Base-by-base conservation (phyloP, 2,329 filamentous ascomycete species). In the Talaromyces pinophilus region DNA sequence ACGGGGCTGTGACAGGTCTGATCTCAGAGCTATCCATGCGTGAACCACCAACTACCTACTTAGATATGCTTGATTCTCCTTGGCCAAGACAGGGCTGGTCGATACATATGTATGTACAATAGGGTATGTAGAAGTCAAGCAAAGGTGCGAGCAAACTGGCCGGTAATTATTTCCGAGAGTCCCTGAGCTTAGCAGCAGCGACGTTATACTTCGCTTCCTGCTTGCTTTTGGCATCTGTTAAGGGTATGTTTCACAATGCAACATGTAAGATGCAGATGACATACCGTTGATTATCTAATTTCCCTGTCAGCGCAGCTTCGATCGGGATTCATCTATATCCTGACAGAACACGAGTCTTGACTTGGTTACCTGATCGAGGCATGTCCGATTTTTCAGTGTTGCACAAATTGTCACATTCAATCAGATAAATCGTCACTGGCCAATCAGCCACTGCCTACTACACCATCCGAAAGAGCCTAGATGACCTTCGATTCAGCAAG, bases 221-320 rank as follows among this genome's bases (percentile, higher is more conserved):
- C 48, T 19, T 62, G 25, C 38, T 44, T n/a, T 42, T 25, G 19
- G 17, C 52, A 38, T 22, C n/a, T 15, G 30, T 38, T 33, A 13
- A 57, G 33, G 22, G 33, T 15, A 57, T 57, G 54, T 40, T n/a
- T 57, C 54, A 57, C 54, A 19, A 55, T 35, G 30, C 30, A 57
- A 5, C n/a, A 57, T 57, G 11, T 35, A 57, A 35, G 30, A 57
- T 57, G 52, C 52, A 57, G 33, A 57, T 57, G 52, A 57, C 52
- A 57, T 33, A 25, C 52, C 52, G 33, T 22, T 57, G 30, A 57
- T 38, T 57, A 22, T 38, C 17, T 6, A 38, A 13, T 38, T 13
- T 13, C n/a, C 52, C n/a, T 38, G n/a, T 38, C 30, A 15, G n/a
- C 22, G 52, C 30, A 57, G 30, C 52, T 55, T 57, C 30, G 33